A percentile compares a stretch with the other conserved stretches of the same genome.
phyloP scores from a whole-genome alignment of 2,329 filamentous ascomycete species.

The Trichoderma oligosporum region DNA sequence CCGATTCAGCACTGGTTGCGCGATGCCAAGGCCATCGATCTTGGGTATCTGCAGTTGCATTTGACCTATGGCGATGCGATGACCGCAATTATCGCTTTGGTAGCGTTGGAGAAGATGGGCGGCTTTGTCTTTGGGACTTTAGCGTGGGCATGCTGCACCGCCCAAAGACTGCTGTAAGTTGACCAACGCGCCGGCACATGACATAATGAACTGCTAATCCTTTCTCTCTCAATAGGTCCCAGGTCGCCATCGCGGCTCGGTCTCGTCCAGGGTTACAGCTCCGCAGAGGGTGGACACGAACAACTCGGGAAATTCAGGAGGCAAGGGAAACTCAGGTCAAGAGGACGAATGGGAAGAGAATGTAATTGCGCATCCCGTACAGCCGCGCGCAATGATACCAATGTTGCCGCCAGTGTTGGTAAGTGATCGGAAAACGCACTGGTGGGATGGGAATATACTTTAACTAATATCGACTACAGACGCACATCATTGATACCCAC shows the following conservation, averaged over 20 bases:
- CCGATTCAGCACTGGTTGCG: constrained; percentile 79
- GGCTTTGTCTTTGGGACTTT: constrained; percentile 93
- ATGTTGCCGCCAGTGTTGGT: constrained; percentile 89
- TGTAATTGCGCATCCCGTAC: constrained; percentile 71
- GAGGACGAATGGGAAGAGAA: constrained; percentile 55
- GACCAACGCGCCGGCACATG: not conserved
- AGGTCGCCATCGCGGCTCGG: constrained; percentile 46
- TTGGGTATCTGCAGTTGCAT: constrained; percentile 90
- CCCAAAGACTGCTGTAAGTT: constrained; percentile 69
- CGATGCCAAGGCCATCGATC: constrained; percentile 93
- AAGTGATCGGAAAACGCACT: constrained; percentile 32
- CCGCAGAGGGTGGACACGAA: constrained; percentile 60
- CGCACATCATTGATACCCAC: constrained; percentile 80
- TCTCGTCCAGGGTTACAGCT: constrained; percentile 47
- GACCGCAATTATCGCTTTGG: constrained; percentile 94
- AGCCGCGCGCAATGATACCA: constrained; percentile 77
- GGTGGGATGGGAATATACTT: not conserved
- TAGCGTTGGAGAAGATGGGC: constrained; percentile 90
- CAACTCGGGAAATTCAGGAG: constrained; percentile 53
- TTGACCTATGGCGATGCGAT: constrained; percentile 96
- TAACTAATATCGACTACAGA: constrained; percentile 43
- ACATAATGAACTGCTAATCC: not conserved
- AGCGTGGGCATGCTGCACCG: constrained; percentile 93
- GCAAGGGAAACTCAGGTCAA: constrained; percentile 68
- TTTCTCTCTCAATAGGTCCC: constrained; percentile 20